Conservation (phyloP, 2,329 filamentous ascomycete genomes). For the Didymella pomorum region DNA sequence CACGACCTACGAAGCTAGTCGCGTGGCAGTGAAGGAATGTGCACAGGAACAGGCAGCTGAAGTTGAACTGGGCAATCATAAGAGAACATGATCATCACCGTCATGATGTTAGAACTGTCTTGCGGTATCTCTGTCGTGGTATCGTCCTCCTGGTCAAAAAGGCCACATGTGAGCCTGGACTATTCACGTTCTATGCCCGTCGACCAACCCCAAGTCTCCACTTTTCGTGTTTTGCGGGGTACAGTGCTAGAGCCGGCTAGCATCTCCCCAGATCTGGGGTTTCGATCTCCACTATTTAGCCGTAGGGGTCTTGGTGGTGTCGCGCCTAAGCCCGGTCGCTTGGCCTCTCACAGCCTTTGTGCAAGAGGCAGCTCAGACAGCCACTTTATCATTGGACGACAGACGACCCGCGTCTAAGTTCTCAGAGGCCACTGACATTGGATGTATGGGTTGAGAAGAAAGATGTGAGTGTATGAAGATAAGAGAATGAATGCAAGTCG, state of each 20-base stretch:
- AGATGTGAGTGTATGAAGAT: not conserved
- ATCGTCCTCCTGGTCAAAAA: not conserved
- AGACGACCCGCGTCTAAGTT: not conserved
- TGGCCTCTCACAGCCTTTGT: not conserved
- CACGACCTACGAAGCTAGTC: not conserved
- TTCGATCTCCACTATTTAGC: not conserved
- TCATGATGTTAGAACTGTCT: not conserved
- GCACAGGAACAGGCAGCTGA: not conserved
- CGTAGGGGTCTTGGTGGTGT: not conserved
- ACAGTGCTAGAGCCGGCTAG: not conserved
- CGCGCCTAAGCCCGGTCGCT: not conserved
- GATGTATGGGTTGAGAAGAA: not conserved
- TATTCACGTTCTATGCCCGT: not conserved
- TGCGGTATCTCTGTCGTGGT: not conserved
- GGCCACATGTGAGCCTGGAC: not conserved
- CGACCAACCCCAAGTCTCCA: not conserved
- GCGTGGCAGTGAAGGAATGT: not conserved
- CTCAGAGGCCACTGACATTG: not conserved
- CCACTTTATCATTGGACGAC: not conserved
- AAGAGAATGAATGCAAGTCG: not conserved
- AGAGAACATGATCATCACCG: not conserved
- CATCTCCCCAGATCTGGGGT: not conserved
- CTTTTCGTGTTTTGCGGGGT: not conserved
- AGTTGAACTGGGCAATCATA: not conserved
- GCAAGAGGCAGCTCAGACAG: not conserved